A percentile compares a stretch with the other conserved stretches of the same genome.
These are phyloP conservation scores for Rehmannia glutinosa DNA, from an alignment of 257 asterid genomes.

Conservation along the genomic window DNA sequence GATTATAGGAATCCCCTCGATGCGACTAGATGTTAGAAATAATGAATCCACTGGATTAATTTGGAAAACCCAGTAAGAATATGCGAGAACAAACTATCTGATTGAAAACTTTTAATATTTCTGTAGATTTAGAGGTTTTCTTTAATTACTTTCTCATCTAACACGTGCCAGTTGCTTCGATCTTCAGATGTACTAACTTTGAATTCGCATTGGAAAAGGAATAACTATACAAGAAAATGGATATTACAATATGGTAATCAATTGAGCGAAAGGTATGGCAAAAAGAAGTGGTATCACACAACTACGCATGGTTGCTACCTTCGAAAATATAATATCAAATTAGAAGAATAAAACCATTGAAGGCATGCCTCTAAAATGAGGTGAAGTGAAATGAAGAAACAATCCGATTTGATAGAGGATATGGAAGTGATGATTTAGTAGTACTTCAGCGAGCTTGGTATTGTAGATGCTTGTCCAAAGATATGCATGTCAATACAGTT, in stretches of 20 bases:
- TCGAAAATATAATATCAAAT: background rate
- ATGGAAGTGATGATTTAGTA: too few relatives aligned
- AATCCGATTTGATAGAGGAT: too few relatives aligned
- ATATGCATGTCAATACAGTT: too few relatives aligned
- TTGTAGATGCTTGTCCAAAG: too few relatives aligned
- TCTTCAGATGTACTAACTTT: background rate
- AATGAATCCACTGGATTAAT: background rate
- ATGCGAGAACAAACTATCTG: background rate
- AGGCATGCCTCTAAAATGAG: background rate
- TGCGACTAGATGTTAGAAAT: background rate
- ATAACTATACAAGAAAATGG: background rate
- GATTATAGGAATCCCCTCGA: background rate
- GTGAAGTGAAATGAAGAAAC: too few relatives aligned
- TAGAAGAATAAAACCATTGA: background rate
- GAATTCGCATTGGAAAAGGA: background rate
- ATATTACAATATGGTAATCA: background rate
- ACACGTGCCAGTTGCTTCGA: background rate
- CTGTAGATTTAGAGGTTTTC: background rate
- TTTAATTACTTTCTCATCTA: background rate
- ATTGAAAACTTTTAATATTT: background rate
- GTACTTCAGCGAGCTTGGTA: too few relatives aligned
- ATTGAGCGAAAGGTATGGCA: too few relatives aligned
- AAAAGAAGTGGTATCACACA: background rate
- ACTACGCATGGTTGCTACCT: too few relatives aligned
- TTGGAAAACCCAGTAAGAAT: background rate